Conservation (phyloP, 352 stramenopile genomes). For the Globisporangium middletonii region DNA sequence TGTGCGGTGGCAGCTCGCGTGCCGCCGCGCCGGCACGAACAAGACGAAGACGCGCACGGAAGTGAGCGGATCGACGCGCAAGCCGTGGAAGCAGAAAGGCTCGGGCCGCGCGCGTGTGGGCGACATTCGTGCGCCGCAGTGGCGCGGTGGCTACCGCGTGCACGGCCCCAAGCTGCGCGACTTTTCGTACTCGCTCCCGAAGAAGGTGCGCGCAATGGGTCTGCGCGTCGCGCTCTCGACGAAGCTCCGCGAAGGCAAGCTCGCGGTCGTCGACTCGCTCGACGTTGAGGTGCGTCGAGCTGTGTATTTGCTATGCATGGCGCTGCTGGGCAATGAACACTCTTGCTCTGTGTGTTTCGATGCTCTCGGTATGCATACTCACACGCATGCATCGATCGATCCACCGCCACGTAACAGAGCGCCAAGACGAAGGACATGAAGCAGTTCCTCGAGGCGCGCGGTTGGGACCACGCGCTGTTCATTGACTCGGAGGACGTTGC, state of each 20-base stretch:
- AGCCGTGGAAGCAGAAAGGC: conserved; percentile 88
- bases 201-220: conserved; percentile 86
- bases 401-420: conserved; percentile 22
- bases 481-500: conserved; percentile 68
- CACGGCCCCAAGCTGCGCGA: conserved; percentile 82
- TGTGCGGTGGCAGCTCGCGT: conserved; percentile 84
- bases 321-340: background rate
- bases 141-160: conserved; percentile 79
- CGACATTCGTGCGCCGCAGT: conserved; percentile 81
- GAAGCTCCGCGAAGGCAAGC: conserved; percentile 84
- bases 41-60: conserved; percentile 88
- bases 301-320: background rate
- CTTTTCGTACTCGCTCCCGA: conserved; percentile 83
- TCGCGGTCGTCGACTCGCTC: conserved; percentile 75
- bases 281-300: conserved; percentile 53
- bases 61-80: conserved; percentile 82
- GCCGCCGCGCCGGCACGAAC: conserved; percentile 78
- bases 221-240: conserved; percentile 80
- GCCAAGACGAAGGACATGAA: conserved; percentile 88
- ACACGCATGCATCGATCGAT: background rate
- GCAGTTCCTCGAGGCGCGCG: conserved; percentile 60
- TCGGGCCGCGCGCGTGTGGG: conserved; percentile 81
- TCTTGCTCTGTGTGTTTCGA: no score
- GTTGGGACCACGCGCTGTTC: conserved; percentile 86
- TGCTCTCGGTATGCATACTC: background rate